Percentiles rank a stretch among this genome's conserved stretches.
Evolutionary conservation across 768 basidiomycete species (phyloP).

Genomic region (Lactarius akahatsu): DNA sequence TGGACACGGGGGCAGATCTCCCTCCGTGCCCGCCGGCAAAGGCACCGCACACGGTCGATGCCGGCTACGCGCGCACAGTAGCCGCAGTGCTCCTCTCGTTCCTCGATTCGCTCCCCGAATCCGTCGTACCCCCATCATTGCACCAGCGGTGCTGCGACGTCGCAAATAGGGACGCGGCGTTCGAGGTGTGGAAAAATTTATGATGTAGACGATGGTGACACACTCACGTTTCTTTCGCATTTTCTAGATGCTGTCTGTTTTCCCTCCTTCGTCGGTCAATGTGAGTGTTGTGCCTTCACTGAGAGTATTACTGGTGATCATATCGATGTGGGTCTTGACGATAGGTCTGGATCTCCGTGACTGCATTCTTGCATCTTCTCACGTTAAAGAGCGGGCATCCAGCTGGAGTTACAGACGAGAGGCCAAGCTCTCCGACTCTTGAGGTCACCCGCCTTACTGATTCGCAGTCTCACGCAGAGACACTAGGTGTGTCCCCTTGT

Average conservation of each 20-base stretch:
- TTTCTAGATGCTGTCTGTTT: constrained; percentile 26
- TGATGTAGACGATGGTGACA: neutral
- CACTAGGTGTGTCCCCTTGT: constrained; percentile 15
- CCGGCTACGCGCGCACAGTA: constrained; percentile 44
- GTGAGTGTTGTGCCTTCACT: constrained; percentile 18
- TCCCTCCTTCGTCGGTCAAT: constrained; percentile 24
- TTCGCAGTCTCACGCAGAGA: constrained; percentile 13
- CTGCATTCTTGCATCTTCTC: constrained; percentile 27
- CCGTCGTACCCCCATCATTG: constrained; percentile 57
- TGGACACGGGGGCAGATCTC: constrained; percentile 65
- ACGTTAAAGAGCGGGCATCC: constrained; percentile 4
- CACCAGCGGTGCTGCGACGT: constrained; percentile 54
- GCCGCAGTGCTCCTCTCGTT: constrained; percentile 51
- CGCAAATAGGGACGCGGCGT: constrained; percentile 64
- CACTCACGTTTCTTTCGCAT: neutral
- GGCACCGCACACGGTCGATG: constrained; percentile 35
- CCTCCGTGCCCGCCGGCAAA: constrained; percentile 45
- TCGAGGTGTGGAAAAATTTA: constrained; percentile 50
- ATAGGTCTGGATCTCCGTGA: constrained; percentile 29
- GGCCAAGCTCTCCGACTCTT: neutral
- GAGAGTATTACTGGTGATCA: neutral
- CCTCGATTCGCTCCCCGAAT: constrained; percentile 59
- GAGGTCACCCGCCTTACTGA: neutral
- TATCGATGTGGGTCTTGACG: neutral
- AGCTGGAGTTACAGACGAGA: neutral